Evolutionary conservation across 1,284 basidiomycete species (phyloP), one percentile per base, ranked within the genome.

Genomic region (Melampsora americana): DNA sequence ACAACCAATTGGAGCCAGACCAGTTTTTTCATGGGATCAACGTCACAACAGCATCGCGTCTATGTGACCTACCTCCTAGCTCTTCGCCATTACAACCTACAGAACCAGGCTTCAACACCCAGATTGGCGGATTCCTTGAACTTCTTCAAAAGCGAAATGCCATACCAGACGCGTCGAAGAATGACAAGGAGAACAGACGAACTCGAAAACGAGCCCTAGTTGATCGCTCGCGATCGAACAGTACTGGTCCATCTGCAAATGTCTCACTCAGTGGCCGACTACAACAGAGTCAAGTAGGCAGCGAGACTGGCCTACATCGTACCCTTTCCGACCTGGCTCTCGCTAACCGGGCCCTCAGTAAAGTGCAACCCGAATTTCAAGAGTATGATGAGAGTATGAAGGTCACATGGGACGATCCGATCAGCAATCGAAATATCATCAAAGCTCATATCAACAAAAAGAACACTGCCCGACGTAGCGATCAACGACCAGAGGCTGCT

Each of bases 331-430:
- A 73, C 11, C 59, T 73, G 32, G 56, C 71, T 11, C 61, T 26
- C 30, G 61, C 62, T 18, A 42, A 46, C 12, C 62, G 62, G 32
- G 35, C 53, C 20, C 32, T 50, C 35, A 35, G 60, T 35, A 56
- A 50, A 28, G 61, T 28, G 7, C 26, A 20, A 6, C 39, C 30
- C 5, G 62, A 62, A 28, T 59, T 73, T 28, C 28, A 53, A 11
- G 70, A 72, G 7, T 50, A 44, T 32, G 62, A 73, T 48, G 71
- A 73, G 23, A 73, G 71, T 44, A 73, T 73, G 62, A 62, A 66
- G 56, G 71, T 73, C 12, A 73, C 71, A 6, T 73, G 71, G 71
- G 71, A 73, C 12, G 71, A 73, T 16, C 71, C 71, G 3, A 62
- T 62, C 39, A 62, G 61, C 11, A 73, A 73, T 35, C 62, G 71